Base-by-base conservation (phyloP, 176 grass and related monocot species). In the Typha latifolia region DNA sequence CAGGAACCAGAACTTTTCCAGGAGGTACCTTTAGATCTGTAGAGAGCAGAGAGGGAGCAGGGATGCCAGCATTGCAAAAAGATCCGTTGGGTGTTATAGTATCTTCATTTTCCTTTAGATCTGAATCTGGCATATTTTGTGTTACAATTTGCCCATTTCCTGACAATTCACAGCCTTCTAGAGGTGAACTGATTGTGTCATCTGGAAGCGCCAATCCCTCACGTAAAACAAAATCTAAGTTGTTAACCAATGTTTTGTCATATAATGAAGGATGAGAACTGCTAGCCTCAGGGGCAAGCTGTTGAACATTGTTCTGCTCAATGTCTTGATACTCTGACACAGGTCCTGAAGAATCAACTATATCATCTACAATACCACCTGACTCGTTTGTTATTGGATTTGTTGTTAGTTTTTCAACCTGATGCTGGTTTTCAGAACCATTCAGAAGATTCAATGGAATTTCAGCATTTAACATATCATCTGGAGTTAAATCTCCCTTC, bases 21-120 rank as follows among this genome's bases (percentile, higher is more conserved):
- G 37, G 37, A 43, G 37, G 37, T 43, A 43, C 37, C 37, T 43
- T 43, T 43, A 43, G 9, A 6, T 43, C 71, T n/a, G 82, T 66
- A 67, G 79, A 66, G 51, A 87, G 49, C 22, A 92, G 37, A 55
- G 64, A 81, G 20, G 92, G 89, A 12, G 94, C 89, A 66, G 89
- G 94, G 70, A 97, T 85, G 49, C 94, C 85, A 73, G 77, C 69
- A 81, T 62, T 51, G 56, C 82, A 82, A 62, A 92, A 80, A 66
- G 64, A 82, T 72, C 69, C 68, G 22, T 51, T 75, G 31, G 66
- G 66, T 22, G n/a, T 15, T 69, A 69, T 14, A 56, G 66, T 71
- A 13, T 77, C 66, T 16, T 67, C 51, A 27, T 49, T 71, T 68
- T 78, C 19, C 32, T 53, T 77, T 20, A 27, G 64, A 70, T 75